Percentiles rank a stretch among this genome's conserved stretches.
Conservation (phyloP, 2,329 filamentous ascomycete genomes). For the Phoma herbarum region DNA sequence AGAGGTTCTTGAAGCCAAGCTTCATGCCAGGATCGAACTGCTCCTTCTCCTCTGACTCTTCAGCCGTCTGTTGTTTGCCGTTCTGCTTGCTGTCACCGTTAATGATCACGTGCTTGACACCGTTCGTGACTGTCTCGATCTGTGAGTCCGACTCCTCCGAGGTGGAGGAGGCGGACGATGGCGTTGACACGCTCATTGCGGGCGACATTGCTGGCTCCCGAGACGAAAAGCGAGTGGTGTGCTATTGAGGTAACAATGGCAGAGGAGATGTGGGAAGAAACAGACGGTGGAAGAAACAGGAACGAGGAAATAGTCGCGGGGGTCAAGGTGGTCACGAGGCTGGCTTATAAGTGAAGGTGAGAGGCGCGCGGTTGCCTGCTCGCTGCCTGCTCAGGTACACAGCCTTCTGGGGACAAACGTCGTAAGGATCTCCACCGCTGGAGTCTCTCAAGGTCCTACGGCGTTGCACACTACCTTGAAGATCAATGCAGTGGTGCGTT, state of each 20-base stretch:
- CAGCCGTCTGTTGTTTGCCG: constrained; percentile 3
- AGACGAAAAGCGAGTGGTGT: neutral
- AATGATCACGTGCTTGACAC: constrained; percentile 24
- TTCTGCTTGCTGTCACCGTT: constrained; percentile 21
- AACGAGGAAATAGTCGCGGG: neutral
- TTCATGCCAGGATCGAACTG: constrained; percentile 13
- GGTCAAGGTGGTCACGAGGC: constrained; percentile 5
- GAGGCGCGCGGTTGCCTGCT: constrained; percentile 13
- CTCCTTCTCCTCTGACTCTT: constrained; percentile 3
- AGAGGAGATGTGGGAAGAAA: neutral
- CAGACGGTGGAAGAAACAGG: neutral
- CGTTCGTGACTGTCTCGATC: constrained; percentile 15
- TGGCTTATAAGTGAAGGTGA: constrained; percentile 15
- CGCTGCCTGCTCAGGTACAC: constrained; percentile 16
- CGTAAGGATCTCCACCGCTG: constrained; percentile 1
- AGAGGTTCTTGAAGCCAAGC: constrained; percentile 29
- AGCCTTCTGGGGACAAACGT: constrained; percentile 3
- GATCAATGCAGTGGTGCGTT: neutral
- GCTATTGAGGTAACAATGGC: neutral
- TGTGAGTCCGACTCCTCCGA: constrained; percentile 11
- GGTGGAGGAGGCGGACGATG: constrained; percentile 4
- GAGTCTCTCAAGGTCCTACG: neutral
- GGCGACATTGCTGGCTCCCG: neutral
- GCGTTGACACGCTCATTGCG: neutral
- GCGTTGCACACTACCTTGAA: neutral